phyloP scores from a whole-genome alignment of 2,329 filamentous ascomycete genomes.

The Colletotrichum melonis region DNA sequence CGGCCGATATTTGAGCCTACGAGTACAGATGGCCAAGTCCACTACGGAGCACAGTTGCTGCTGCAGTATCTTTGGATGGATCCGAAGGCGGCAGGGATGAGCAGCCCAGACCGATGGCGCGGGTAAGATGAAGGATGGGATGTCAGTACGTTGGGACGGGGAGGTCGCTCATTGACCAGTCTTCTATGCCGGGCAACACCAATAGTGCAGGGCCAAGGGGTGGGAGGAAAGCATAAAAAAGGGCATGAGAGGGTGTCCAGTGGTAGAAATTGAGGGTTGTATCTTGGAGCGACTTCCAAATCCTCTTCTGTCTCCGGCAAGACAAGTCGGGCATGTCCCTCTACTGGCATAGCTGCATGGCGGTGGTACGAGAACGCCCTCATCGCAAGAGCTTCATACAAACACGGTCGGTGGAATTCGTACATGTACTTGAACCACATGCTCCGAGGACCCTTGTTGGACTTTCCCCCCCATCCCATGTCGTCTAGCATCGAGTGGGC shows the following conservation, averaged over 20 bases:
- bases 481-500: slow-evolving; percentile 11
- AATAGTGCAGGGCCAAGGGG: slow-evolving; percentile 22
- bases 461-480: slow-evolving; percentile 5
- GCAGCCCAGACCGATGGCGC: slow-evolving; percentile 26
- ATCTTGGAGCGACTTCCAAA: slow-evolving; percentile 8
- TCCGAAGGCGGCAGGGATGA: slow-evolving; percentile 22
- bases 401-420: neutral
- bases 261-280: slow-evolving; percentile 1
- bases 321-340: slow-evolving; percentile 16
- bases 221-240: slow-evolving; percentile 22
- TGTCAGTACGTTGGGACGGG: slow-evolving; percentile 2
- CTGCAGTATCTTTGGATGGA: slow-evolving; percentile 23
- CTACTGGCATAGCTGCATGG: slow-evolving; percentile 12
- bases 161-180: slow-evolving; percentile 21
- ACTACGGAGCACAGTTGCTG: neutral
- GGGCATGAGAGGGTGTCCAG: slow-evolving; percentile 8
- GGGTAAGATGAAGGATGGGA: slow-evolving; percentile 15
- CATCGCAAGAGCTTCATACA: slow-evolving; percentile 23
- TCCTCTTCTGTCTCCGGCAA: slow-evolving; percentile 15
- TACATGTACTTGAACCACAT: slow-evolving; percentile 21
- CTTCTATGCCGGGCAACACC: slow-evolving; percentile 18
- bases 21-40: too few relatives aligned
- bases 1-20: slow-evolving; percentile 2
- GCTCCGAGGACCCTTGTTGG: neutral
- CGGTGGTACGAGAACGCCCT: slow-evolving; percentile 17